Percentiles rank a stretch among this genome's conserved stretches.
These are phyloP conservation scores for Psilocybe cubensis DNA, from an alignment of 768 basidiomycete species.

Conservation along the genomic window DNA sequence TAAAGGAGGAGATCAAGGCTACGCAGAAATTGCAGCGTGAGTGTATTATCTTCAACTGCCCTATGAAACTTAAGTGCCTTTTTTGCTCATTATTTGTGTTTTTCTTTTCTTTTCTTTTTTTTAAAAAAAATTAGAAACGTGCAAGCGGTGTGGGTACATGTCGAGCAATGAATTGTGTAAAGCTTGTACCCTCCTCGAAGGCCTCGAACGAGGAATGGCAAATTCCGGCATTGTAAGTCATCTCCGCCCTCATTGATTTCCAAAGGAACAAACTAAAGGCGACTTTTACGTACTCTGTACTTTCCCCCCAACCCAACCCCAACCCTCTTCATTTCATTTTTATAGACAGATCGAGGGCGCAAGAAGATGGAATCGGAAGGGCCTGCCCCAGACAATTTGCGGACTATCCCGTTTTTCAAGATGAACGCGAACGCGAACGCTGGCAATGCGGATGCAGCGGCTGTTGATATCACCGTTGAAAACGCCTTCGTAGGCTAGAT, in stretches of 20 bases:
- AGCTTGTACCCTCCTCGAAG: slow-evolving; percentile 89
- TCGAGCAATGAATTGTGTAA: slow-evolving; percentile 97
- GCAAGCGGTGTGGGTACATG: slow-evolving; percentile 93
- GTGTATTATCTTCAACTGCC: slow-evolving; percentile 32
- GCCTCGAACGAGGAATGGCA: slow-evolving; percentile 84
- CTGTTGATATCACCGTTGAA: slow-evolving; percentile 46
- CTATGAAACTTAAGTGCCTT: too few species aligned
- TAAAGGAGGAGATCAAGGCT: slow-evolving; percentile 83
- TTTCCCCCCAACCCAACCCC: background rate
- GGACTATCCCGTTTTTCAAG: slow-evolving; percentile 77
- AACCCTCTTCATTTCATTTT: slow-evolving; percentile 7
- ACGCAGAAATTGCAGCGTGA: slow-evolving; percentile 84
- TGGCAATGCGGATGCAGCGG: too few species aligned
- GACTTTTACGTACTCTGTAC: too few species aligned
- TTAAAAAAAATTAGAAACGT: slow-evolving; percentile 68
- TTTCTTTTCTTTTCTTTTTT: slow-evolving; percentile 4
- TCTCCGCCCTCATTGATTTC: slow-evolving; percentile 11
- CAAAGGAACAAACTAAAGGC: too few species aligned
- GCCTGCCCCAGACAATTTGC: slow-evolving; percentile 65
- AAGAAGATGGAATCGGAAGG: slow-evolving; percentile 64
- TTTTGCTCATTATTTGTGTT: too few species aligned
- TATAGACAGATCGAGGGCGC: slow-evolving; percentile 71
- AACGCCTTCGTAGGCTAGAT: slow-evolving; percentile 36
- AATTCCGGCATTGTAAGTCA: slow-evolving; percentile 60
- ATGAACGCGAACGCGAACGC: too few species aligned